Evolutionary conservation across 495 filamentous ascomycete genomes (phyloP).

Genomic region (Penicillium ucsense): DNA sequence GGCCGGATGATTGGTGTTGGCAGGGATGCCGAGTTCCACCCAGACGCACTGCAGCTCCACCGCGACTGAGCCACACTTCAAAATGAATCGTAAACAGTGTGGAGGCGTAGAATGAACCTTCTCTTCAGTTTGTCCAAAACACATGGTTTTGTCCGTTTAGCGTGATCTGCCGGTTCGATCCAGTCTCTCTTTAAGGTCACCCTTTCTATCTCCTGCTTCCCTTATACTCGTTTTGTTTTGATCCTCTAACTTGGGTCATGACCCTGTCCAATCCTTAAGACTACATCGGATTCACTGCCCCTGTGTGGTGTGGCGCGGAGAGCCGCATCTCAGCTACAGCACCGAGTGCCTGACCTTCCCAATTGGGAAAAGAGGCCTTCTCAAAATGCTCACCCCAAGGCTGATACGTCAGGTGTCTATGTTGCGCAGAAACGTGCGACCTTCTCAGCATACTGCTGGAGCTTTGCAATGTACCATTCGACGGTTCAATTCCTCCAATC

Average conservation of each 20-base stretch:
- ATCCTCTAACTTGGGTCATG: background rate
- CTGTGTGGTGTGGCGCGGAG: slow-evolving; percentile 13
- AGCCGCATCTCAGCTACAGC: background rate
- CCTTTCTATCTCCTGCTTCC: background rate
- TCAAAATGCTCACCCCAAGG: slow-evolving; percentile 15
- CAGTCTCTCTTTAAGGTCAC: slow-evolving; percentile 9
- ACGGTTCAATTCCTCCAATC: slow-evolving; percentile 20
- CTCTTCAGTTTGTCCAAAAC: too few relatives aligned
- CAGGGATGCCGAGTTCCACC: too few relatives aligned
- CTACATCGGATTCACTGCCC: slow-evolving; percentile 3
- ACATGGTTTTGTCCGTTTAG: too few relatives aligned
- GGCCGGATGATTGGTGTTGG: too few relatives aligned
- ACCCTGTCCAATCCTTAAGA: slow-evolving; percentile 5
- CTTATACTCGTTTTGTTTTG: slow-evolving; percentile 1
- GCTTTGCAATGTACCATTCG: slow-evolving; percentile 5
- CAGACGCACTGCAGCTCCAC: background rate
- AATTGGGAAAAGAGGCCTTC: background rate
- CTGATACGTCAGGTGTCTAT: slow-evolving; percentile 15
- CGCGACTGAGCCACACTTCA: slow-evolving; percentile 16
- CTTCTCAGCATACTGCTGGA: slow-evolving; percentile 2
- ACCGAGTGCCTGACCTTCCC: background rate
- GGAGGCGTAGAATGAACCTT: too few relatives aligned
- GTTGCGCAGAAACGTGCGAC: slow-evolving; percentile 11
- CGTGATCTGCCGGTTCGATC: background rate
- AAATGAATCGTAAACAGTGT: too few relatives aligned